Evolutionary conservation across 2,329 filamentous ascomycete genomes (phyloP), one percentile per base, ranked within the genome.

Genomic region (Ophiostoma australiae): DNA sequence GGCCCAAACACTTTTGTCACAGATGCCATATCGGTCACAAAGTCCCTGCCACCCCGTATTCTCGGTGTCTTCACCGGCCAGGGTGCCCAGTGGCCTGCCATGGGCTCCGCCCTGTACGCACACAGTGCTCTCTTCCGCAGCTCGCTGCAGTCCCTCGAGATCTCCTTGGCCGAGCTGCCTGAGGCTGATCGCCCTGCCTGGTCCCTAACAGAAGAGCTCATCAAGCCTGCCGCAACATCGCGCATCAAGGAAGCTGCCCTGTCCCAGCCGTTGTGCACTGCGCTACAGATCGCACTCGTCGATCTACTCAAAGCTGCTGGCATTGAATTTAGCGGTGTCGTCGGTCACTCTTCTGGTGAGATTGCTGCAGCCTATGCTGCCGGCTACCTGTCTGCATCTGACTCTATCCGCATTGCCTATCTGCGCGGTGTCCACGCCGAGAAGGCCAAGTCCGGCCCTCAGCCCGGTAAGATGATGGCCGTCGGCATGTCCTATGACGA

Each of bases 261-360:
- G 31, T 80, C 82, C 0, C 85, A 87, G 73, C 83, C 86, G 0
- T 75, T 86, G 0, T 86, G 82, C 69, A 87, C 85, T 0, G 84
- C 85, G 0, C 61, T 88, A 0, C 86, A 88, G 73, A 78, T 88
- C 1, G 84, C 78, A 0, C 74, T 79, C 0, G 74, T 79, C 0
- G 75, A 79, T 41, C 72, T 79, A 5, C 73, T 80, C 3, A 69
- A 68, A 13, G 73, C 73, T 20, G 68, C 79, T 8, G 77, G 76
- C 0, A 71, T 80, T 4, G 61, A 33, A 2, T 78, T 79, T 58
- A 70, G 74, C 67, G 76, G 76, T 4, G 79, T 80, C 3, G 77
- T 82, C 13, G 81, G 81, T 23, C 81, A 82, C 73, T 81, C 80
- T 0, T 81, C 80, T 4, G 82, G 82, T 4, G 82, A 84, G 71